Evolutionary conservation across 106 monocot genomes (phyloP), one percentile per base, ranked within the genome.

Genomic region (Iris macrosiphon): DNA sequence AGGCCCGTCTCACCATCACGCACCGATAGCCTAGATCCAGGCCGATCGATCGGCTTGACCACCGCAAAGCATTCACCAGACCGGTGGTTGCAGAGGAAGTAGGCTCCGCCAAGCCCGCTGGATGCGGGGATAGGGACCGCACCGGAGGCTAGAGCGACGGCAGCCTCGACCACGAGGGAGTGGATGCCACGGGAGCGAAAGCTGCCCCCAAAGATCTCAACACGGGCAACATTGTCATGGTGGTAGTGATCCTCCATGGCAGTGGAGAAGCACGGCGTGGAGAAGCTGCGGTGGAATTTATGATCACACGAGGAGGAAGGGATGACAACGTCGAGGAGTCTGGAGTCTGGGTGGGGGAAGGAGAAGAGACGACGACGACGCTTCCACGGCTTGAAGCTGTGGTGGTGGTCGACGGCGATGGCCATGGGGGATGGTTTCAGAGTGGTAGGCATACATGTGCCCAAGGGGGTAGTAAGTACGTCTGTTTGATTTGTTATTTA

Each of bases 221-320:
- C 27, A 15, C 58, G 52, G 7, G 73, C 51, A 20, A 43, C 19
- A 27, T n/a, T n/a, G 29, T 23, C 31, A 3, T 27, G 8, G 7
- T 31, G 26, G 12, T 45, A 26, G 13, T 37, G 45, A 15, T 23
- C 32, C 24, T 9, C 16, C 27, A 31, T n/a, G n/a, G n/a, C n/a
- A n/a, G n/a, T 39, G 49, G 66, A 39, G 46, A 79, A 64, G 67
- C 79, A 92, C 3, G 91, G 85, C 0, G 91, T 76, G 38, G 91
- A 92, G 59, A 70, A 52, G 67, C 82, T 85, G 30, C 91, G 75
- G 66, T 65, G 72, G 69, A 79, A 65, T n/a, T n/a, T n/a, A n/a
- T n/a, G n/a, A n/a, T n/a, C n/a, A n/a, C n/a, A n/a, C n/a, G n/a
- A n/a, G n/a, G n/a, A n/a, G n/a, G n/a, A n/a, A n/a, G n/a, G n/a